Conservation (phyloP, 768 basidiomycete species). For the Boletus eberwhitei region DNA sequence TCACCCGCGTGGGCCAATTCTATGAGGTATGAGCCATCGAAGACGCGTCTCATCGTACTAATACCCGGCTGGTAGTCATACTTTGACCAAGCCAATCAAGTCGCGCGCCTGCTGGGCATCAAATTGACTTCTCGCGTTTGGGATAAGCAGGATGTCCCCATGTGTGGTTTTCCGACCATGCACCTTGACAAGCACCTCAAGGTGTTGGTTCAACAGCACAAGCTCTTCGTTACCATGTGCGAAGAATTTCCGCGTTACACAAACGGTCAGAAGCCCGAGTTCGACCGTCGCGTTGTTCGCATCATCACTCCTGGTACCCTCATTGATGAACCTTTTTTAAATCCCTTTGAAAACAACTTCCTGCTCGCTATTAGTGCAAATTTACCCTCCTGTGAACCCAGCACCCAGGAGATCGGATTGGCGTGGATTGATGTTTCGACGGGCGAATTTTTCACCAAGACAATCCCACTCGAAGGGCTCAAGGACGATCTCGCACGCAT, state of each 20-base stretch:
- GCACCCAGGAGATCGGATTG: conserved; percentile 48
- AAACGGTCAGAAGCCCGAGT: conserved; percentile 51
- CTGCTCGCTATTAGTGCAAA: conserved; percentile 60
- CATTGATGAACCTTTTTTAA: conserved; percentile 86
- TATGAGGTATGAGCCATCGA: conserved; percentile 66
- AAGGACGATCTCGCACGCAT: conserved; percentile 83
- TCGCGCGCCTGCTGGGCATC: conserved; percentile 75
- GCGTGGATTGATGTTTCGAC: conserved; percentile 97
- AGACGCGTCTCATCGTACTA: neutral
- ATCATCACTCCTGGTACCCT: conserved; percentile 93
- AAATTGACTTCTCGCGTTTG: conserved; percentile 77
- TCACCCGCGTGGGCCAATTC: conserved; percentile 93
- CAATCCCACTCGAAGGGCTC: conserved; percentile 48
- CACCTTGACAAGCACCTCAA: conserved; percentile 88
- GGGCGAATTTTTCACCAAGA: conserved; percentile 85
- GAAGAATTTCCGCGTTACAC: conserved; percentile 75
- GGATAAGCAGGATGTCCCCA: conserved; percentile 64
- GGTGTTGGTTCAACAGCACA: conserved; percentile 76
- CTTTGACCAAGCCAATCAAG: conserved; percentile 83
- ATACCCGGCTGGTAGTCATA: conserved; percentile 62
- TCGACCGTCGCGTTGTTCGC: conserved; percentile 79
- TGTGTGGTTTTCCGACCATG: conserved; percentile 88
- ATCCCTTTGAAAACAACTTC: conserved; percentile 86
- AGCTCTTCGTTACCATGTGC: conserved; percentile 87
- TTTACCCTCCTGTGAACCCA: neutral